Evolutionary conservation across 2,329 filamentous ascomycete genomes (phyloP).

Genomic region (Ascochyta clinopodiicola): DNA sequence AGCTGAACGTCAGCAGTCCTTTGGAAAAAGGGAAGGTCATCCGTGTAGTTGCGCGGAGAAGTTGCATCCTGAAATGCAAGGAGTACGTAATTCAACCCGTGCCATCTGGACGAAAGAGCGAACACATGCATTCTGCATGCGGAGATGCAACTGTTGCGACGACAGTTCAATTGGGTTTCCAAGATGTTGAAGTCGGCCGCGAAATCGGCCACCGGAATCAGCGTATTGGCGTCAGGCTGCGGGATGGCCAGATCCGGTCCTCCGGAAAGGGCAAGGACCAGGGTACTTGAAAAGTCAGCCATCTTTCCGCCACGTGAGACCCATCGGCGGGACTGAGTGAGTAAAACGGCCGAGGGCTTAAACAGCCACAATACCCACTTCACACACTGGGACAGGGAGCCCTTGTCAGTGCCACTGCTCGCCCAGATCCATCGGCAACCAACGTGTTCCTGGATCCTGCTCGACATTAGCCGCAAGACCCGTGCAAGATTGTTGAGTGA

Average conservation of each 20-base stretch:
- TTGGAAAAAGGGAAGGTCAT: slow-evolving; percentile 35
- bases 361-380: slow-evolving; percentile 36
- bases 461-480: slow-evolving; percentile 25
- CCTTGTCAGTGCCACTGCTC: slow-evolving; percentile 38
- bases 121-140: slow-evolving; percentile 13
- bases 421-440: slow-evolving; percentile 26
- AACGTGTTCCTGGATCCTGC: slow-evolving; percentile 33
- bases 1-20: slow-evolving; percentile 27
- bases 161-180: slow-evolving; percentile 11
- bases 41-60: slow-evolving; percentile 24
- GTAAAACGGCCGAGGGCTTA: slow-evolving; percentile 29
- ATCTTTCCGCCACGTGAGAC: slow-evolving; percentile 41
- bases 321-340: slow-evolving; percentile 31
- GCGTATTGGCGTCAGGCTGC: slow-evolving; percentile 14
- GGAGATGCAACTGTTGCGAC: slow-evolving; percentile 15
- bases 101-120: neutral
- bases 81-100: slow-evolving; percentile 11
- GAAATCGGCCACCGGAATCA: slow-evolving; percentile 22
- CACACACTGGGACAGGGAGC: slow-evolving; percentile 27
- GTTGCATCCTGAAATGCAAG: slow-evolving; percentile 15
- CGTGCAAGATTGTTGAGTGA: slow-evolving; percentile 18
- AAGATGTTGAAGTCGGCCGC: slow-evolving; percentile 19
- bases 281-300: slow-evolving; percentile 13
- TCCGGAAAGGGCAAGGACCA: slow-evolving; percentile 28
- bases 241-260: slow-evolving; percentile 18